Base-by-base conservation (phyloP, 306 rosid species). In the Notholithocarpus densiflorus region DNA sequence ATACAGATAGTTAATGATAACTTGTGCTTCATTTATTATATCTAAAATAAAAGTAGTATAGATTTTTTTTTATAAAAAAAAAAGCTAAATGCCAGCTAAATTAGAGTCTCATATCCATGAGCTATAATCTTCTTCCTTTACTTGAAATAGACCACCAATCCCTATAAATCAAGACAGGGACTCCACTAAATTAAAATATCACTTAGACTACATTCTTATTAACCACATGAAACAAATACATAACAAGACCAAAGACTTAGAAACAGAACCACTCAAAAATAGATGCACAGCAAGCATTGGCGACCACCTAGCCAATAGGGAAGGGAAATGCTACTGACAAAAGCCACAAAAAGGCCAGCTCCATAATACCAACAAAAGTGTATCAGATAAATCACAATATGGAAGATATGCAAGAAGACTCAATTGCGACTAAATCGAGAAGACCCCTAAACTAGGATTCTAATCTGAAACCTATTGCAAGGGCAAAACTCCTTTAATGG, bases 1-100 rank as follows among this genome's bases (percentile, higher is more conserved):
- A 64, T 23, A 64, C 69, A 43, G 24, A 78, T 73, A 37, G 40
- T 52, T 24, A 71, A 56, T 32, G 72, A 78, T 59, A 69, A 82
- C 26, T 19, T 13, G 23, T 40, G 61, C 10, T 26, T 56, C 53
- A 72, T 52, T 13, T 31, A 45, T 37, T 72, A 77, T 56, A 31
- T 62, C 79, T 56, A 34, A 79, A 71, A 60, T 51, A 34, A 51
- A 52, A 68, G 19, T 75, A 6, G 29, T 68, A 4, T 14, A 64
- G 11, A 40, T 7, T 40, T 40, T 7, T 37, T 7, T 37, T 7
- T 37, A 3, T 29, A 19, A 29, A 21, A 31, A 5, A 37, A 9
- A 55, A 5, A 72, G 40, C 52, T 4, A 62, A 70, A 23, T 27
- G 21, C 32, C 61, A 82, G 52, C 68, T 71, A 74, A 40, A 37